These are phyloP conservation scores for Penicillium dipodomyicola DNA, from an alignment of 495 filamentous ascomycete genomes.

Conservation along the genomic window DNA sequence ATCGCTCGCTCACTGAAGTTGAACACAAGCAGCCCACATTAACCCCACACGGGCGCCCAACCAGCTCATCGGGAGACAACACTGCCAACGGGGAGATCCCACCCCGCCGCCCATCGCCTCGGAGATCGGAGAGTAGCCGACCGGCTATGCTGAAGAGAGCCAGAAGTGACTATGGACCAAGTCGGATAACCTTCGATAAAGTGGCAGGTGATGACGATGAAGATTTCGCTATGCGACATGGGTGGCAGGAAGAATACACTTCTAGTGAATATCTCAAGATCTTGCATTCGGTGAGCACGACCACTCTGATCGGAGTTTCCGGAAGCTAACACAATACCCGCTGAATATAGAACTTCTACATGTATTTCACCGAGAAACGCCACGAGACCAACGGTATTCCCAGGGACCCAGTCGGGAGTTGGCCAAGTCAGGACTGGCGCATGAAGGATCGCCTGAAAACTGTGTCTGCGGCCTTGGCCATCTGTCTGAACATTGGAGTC, in stretches of 20 bases:
- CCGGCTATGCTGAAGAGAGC: constrained; percentile 62
- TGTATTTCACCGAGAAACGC: constrained; percentile 98
- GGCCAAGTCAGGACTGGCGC: constrained; percentile 85
- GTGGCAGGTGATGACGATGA: constrained; percentile 42
- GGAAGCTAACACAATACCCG: constrained; percentile 15
- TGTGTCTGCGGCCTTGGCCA: constrained; percentile 85
- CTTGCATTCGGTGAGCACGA: constrained; percentile 53
- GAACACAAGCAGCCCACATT: constrained; percentile 32
- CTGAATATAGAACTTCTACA: constrained; percentile 66
- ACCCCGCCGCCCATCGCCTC: constrained; percentile 31
- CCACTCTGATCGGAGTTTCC: not conserved
- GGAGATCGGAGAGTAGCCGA: constrained; percentile 41
- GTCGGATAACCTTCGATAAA: constrained; percentile 36
- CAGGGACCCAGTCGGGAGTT: constrained; percentile 57
- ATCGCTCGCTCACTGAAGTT: constrained; percentile 40
- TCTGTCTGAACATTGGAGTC: constrained; percentile 96
- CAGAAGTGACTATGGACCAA: constrained; percentile 67
- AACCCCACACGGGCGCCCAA: constrained; percentile 29
- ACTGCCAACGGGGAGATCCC: constrained; percentile 21
- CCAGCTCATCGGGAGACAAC: constrained; percentile 39
- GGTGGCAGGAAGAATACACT: constrained; percentile 61
- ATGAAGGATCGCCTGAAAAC: constrained; percentile 97
- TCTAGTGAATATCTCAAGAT: constrained; percentile 57
- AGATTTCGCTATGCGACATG: constrained; percentile 58
- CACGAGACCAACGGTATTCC: constrained; percentile 96